A percentile compares a stretch with the other conserved stretches of the same genome.
phyloP scores from a whole-genome alignment of 1,284 basidiomycete genomes.

The Cutaneotrichosporon arboriforme region DNA sequence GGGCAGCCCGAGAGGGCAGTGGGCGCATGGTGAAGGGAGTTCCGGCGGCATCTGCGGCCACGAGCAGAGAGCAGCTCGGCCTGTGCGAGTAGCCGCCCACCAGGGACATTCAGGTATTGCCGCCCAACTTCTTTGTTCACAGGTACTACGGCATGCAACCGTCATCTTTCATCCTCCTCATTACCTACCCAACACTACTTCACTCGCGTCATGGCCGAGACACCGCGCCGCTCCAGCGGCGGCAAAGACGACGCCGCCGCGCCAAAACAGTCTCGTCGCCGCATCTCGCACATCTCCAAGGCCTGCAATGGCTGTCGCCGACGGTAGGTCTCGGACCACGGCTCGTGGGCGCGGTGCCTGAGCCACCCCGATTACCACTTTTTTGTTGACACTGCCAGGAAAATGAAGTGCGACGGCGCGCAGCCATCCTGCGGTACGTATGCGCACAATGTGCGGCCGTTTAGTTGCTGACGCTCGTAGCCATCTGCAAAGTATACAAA shows the following conservation, averaged over 20 bases:
- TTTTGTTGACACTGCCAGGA: constrained; percentile 10
- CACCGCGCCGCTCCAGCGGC: background rate
- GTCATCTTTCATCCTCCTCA: too few relatives aligned
- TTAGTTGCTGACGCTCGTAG: constrained; percentile 6
- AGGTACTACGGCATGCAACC: too few relatives aligned
- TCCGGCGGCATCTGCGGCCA: too few relatives aligned
- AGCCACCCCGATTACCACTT: too few relatives aligned
- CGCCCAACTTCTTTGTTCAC: too few relatives aligned
- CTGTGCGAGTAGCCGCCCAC: too few relatives aligned
- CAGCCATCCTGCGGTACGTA: constrained; percentile 19
- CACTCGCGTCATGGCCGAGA: background rate
- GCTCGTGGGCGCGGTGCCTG: background rate
- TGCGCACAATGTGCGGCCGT: background rate
- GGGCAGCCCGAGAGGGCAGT: too few relatives aligned
- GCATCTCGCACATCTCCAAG: constrained; percentile 19
- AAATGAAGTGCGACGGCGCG: constrained; percentile 20
- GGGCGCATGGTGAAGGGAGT: too few relatives aligned
- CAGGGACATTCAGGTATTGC: too few relatives aligned
- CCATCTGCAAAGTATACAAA: constrained; percentile 21
- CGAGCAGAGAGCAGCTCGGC: too few relatives aligned
- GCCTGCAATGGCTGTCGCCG: constrained; percentile 20
- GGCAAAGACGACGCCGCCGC: background rate
- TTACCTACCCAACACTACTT: background rate
- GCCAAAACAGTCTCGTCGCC: constrained; percentile 12
- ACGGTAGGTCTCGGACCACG: constrained; percentile 8